These are phyloP conservation scores for Cyberlindnera sargentensis DNA, from an alignment of 805 yeast genomes.

Conservation along the genomic window DNA sequence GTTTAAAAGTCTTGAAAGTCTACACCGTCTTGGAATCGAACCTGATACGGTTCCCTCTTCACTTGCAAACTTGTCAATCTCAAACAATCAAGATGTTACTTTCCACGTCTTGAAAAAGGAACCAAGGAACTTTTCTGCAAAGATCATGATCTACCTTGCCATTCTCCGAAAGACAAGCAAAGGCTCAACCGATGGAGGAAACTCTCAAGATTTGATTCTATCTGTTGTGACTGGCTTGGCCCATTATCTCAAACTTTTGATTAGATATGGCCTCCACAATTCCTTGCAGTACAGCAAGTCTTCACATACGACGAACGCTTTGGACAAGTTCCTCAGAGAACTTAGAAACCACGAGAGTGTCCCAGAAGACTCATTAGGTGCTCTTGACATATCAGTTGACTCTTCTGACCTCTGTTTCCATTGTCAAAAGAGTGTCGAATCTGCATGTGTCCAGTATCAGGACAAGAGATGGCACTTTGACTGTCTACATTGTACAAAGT, in stretches of 20 bases:
- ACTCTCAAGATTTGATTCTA: constrained; percentile 57
- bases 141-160: constrained; percentile 83
- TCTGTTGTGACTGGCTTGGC: constrained; percentile 87
- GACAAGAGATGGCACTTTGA: constrained; percentile 74
- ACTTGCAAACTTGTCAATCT: constrained; percentile 4
- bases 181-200: constrained; percentile 25
- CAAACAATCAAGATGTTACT: constrained; percentile 6
- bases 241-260: constrained; percentile 80
- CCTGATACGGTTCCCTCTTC: constrained; percentile 6
- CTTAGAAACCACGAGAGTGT: constrained; percentile 39
- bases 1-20: constrained; percentile 64
- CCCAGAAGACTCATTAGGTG: constrained; percentile 27
- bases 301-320: constrained; percentile 50
- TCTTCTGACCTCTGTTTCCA: constrained; percentile 70
- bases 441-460: constrained; percentile 57
- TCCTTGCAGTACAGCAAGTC: constrained; percentile 63
- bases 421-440: constrained; percentile 78
- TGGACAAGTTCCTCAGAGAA: constrained; percentile 54
- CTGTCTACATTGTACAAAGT: constrained; percentile 64
- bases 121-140: constrained; percentile 84
- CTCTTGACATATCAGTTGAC: constrained; percentile 43
- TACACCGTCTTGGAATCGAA: constrained; percentile 26
- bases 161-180: constrained; percentile 57
- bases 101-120: constrained; percentile 20
- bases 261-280: constrained; percentile 71